Conservation (phyloP, 108 stramenopile species). For the Discostella stelligeroides region DNA sequence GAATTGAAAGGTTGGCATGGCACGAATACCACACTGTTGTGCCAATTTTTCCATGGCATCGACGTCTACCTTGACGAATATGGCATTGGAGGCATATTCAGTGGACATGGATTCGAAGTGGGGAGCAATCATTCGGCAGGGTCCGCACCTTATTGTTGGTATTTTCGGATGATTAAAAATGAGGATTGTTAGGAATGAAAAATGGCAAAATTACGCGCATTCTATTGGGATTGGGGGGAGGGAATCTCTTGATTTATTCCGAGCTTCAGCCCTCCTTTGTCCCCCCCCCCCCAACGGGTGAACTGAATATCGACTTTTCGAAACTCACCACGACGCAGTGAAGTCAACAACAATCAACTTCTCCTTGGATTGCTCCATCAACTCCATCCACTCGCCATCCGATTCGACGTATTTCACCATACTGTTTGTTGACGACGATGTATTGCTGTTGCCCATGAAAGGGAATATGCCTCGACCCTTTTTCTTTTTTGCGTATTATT, state of each 20-base stretch:
- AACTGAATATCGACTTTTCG: not conserved
- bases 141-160: slow-evolving; percentile 55
- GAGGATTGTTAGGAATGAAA: too few species aligned
- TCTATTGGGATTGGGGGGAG: too few species aligned
- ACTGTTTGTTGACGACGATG: not conserved
- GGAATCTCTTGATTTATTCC: not conserved
- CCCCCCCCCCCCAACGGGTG: not conserved
- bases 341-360: slow-evolving; percentile 87
- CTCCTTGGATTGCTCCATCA: slow-evolving; percentile 74
- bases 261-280: too few species aligned
- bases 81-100: slow-evolving; percentile 51
- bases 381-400: slow-evolving; percentile 55
- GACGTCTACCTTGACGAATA: slow-evolving; percentile 91
- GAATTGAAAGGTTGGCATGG: slow-evolving; percentile 95
- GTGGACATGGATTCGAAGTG: slow-evolving; percentile 77
- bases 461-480: too few species aligned
- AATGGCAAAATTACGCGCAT: too few species aligned
- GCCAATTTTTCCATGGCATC: slow-evolving; percentile 79
- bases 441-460: too few species aligned
- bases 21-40: slow-evolving; percentile 62
- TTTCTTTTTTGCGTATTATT: too few species aligned
- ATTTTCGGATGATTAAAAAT: too few species aligned
- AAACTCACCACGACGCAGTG: slow-evolving; percentile 83
- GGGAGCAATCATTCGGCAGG: slow-evolving; percentile 85
- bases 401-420: slow-evolving; percentile 58